phyloP scores from a whole-genome alignment of 2,329 filamentous ascomycete species.

The Neofusicoccum ribis region DNA sequence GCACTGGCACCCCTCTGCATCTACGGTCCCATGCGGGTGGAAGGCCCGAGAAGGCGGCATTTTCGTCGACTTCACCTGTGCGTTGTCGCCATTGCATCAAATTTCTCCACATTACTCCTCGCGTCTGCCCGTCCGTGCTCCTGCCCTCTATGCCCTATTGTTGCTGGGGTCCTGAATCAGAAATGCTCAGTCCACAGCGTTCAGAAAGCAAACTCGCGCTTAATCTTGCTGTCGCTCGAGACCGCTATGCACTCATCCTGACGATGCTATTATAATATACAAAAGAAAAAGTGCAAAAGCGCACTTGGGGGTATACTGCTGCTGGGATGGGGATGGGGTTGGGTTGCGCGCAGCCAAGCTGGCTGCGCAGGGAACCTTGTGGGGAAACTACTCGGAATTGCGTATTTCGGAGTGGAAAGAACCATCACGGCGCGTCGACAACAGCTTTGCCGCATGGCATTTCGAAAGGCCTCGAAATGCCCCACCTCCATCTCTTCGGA shows the following conservation, averaged over 20 bases:
- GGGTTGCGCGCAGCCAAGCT: not conserved
- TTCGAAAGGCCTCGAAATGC: not conserved
- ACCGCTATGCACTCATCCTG: constrained; percentile 1
- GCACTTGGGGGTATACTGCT: constrained; percentile 16
- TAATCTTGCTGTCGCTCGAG: not conserved
- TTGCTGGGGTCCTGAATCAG: not conserved
- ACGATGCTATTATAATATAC: constrained; percentile 13
- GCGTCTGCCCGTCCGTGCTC: not conserved
- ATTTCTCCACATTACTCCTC: not conserved
- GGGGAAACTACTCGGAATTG: not conserved
- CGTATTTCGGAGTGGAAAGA: not conserved
- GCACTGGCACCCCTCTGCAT: no score
- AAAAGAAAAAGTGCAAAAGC: not conserved
- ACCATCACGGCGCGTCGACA: not conserved
- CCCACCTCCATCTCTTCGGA: not conserved
- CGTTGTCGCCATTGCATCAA: not conserved
- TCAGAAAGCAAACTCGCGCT: not conserved
- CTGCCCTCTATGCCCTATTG: not conserved
- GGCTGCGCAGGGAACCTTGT: not conserved
- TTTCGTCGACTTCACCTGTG: not conserved
- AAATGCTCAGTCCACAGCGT: not conserved
- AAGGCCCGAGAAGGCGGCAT: not conserved
- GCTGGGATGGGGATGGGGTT: not conserved
- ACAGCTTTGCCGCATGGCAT: not conserved
- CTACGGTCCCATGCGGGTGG: not conserved